phyloP scores from a whole-genome alignment of 768 basidiomycete genomes.

The Agrocybe pediades region DNA sequence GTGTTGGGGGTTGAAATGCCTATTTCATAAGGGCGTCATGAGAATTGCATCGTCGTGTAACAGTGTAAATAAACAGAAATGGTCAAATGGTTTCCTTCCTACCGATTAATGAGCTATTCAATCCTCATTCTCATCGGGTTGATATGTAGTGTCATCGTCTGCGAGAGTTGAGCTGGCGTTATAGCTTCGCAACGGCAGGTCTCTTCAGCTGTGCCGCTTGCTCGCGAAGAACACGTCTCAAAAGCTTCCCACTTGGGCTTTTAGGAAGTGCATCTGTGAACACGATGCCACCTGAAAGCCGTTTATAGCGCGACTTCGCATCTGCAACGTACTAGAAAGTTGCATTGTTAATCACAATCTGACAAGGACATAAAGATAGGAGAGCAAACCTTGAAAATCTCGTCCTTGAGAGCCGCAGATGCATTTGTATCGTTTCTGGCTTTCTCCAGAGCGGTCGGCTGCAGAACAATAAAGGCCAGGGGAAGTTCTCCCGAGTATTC shows the following conservation, averaged over 20 bases:
- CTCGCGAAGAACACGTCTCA: constrained; percentile 3
- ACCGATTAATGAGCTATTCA: too few species aligned
- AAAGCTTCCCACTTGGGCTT: constrained; percentile 3
- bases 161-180: too few species aligned
- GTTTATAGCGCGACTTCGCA: constrained; percentile 1
- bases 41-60: background rate
- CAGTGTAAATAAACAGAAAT: too few species aligned
- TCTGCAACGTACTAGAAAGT: background rate
- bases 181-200: background rate
- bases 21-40: too few species aligned
- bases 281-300: background rate
- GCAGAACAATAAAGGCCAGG: constrained; percentile 1
- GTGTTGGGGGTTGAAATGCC: constrained; percentile 23
- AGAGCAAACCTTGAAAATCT: background rate
- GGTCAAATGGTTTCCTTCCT: too few species aligned
- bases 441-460: background rate
- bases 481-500: constrained; percentile 66
- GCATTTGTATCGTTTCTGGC: background rate
- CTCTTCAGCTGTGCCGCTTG: background rate
- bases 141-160: too few species aligned
- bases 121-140: too few species aligned
- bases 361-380: background rate
- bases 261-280: background rate
- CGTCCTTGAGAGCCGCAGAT: background rate
- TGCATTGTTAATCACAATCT: background rate